Conservation (phyloP, 176 grass and related monocot genomes). For the Rhynchospora breviuscula region DNA sequence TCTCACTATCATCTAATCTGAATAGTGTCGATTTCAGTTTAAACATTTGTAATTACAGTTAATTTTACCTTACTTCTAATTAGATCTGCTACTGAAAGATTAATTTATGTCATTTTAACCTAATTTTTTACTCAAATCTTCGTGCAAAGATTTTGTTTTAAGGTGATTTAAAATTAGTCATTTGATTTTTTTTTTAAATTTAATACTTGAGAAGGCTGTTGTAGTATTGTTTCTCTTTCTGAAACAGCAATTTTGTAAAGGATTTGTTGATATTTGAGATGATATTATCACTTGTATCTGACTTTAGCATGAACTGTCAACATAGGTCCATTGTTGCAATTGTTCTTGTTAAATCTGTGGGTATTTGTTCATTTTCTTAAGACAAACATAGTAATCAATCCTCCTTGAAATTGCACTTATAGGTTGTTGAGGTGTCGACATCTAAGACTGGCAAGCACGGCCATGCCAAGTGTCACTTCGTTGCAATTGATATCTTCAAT, state of each 20-base stretch:
- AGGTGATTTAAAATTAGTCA: neutral
- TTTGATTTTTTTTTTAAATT: no score
- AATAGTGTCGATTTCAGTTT: neutral
- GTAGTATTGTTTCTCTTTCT: neutral
- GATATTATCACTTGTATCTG: neutral
- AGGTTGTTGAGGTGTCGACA: constrained; percentile 97
- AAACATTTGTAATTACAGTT: neutral
- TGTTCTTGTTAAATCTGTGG: neutral
- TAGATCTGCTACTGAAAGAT: neutral
- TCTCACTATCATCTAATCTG: neutral
- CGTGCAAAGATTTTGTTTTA: neutral
- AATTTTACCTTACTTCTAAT: neutral
- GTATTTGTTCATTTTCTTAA: neutral
- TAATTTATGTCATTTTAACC: neutral
- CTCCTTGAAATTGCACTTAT: neutral
- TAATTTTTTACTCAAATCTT: neutral
- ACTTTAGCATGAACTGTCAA: neutral
- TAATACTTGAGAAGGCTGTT: no score
- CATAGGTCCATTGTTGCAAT: neutral
- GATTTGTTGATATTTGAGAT: no score
- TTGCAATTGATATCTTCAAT: constrained; percentile 90
- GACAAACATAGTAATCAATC: neutral
- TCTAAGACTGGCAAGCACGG: constrained; percentile 98
- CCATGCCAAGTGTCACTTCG: constrained; percentile 93
- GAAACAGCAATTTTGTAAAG: neutral